Conservation (phyloP, 495 filamentous ascomycete genomes). For the Apiosordaria backusii region DNA sequence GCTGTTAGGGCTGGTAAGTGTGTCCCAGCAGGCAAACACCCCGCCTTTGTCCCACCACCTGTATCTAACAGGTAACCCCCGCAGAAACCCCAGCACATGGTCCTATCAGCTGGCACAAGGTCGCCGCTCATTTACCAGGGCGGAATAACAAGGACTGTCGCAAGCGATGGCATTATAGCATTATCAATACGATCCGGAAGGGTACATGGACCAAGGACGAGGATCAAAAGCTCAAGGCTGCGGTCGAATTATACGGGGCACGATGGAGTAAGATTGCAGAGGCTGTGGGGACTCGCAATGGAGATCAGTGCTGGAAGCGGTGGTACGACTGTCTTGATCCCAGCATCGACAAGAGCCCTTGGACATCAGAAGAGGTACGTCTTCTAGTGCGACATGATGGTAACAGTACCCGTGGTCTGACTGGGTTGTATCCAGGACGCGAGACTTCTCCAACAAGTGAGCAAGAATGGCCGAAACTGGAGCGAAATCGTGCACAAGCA, state of each 20-base stretch:
- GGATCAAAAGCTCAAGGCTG: slow-evolving; percentile 35
- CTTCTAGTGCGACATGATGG: too few relatives aligned
- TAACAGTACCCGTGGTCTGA: too few relatives aligned
- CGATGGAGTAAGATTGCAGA: slow-evolving; percentile 36
- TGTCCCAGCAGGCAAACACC: neutral
- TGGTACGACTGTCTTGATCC: slow-evolving; percentile 36
- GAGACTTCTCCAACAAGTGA: slow-evolving; percentile 27
- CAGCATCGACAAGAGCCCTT: slow-evolving; percentile 33
- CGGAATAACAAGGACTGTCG: slow-evolving; percentile 45
- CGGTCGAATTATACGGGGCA: slow-evolving; percentile 35
- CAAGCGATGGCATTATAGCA: slow-evolving; percentile 41
- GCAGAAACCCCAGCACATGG: slow-evolving; percentile 27
- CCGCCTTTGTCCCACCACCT: neutral
- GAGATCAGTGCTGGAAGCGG: slow-evolving; percentile 37
- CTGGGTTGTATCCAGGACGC: slow-evolving; percentile 24
- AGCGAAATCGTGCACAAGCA: slow-evolving; percentile 33
- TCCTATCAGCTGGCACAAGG: slow-evolving; percentile 40
- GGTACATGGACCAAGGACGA: slow-evolving; percentile 42
- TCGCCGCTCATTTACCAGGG: slow-evolving; percentile 37
- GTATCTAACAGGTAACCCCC: neutral
- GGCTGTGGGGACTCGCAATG: slow-evolving; percentile 31
- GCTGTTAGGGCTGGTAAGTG: slow-evolving; percentile 24
- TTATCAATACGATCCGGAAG: slow-evolving; percentile 38
- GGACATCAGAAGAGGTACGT: slow-evolving; percentile 32
- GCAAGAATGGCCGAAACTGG: slow-evolving; percentile 34